Percentiles rank a stretch among this genome's conserved stretches.
Conservation (phyloP, 345 rosid species). For the Euphorbia pulcherrima region DNA sequence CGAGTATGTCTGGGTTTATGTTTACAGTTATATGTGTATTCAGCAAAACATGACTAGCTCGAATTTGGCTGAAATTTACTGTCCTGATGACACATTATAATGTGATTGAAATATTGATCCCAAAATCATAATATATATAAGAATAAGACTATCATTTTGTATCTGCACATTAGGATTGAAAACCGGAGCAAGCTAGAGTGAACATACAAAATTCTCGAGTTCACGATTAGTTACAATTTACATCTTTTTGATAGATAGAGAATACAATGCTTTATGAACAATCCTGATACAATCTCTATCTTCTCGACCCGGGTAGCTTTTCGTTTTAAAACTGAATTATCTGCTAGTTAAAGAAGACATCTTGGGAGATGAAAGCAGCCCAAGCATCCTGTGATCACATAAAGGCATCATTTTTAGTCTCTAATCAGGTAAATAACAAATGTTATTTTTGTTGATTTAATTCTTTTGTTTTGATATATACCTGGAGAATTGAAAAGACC, state of each 20-base stretch:
- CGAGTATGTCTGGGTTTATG: no score
- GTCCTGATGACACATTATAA: background rate
- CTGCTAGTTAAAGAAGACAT: conserved; percentile 35
- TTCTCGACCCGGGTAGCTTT: background rate
- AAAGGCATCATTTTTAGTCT: background rate
- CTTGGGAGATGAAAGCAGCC: conserved; percentile 56
- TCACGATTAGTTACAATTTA: background rate
- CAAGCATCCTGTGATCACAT: conserved; percentile 60
- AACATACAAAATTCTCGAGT: conserved; percentile 6
- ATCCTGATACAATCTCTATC: background rate
- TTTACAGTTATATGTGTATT: no score
- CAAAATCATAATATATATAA: background rate
- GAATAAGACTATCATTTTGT: conserved; percentile 6
- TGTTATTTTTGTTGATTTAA: background rate
- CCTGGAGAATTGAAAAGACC: conserved; percentile 82
- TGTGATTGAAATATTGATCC: background rate
- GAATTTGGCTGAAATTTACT: background rate
- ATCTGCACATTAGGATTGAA: background rate
- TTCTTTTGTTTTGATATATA: conserved; percentile 15
- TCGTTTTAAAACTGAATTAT: background rate
- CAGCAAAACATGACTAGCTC: background rate
- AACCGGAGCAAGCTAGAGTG: background rate
- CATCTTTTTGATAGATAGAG: background rate
- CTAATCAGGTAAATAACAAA: background rate
- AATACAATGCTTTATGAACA: background rate